Evolutionary conservation across 2,329 filamentous ascomycete genomes (phyloP), one percentile per base, ranked within the genome.

Genomic region (Xylariaceae sp.): DNA sequence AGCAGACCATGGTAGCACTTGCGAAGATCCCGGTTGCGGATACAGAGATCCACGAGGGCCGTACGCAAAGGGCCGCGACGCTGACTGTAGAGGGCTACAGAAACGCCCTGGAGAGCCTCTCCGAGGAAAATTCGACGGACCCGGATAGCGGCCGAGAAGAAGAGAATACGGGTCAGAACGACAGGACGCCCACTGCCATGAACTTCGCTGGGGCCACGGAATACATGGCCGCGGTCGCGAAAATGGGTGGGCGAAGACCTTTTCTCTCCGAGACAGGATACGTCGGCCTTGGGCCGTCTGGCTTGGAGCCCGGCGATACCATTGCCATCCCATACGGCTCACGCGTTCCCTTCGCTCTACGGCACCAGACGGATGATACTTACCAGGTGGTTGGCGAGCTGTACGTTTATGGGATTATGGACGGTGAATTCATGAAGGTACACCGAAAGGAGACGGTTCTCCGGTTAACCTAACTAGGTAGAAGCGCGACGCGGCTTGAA

Each of bases 381-480:
- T 57, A 44, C 49, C 32, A 50, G 1, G 41, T 63, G 1, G 57
- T 65, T 6, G 61, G 61, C 6, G 61, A 62, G 43, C 52, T 60
- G 1, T 65, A 63, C 32, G 56, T 54, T 3, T 63, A 62, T 20
- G 61, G 63, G 12, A 65, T 65, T 40, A 65, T 65, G 63, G 61
- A 65, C 14, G 63, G 63, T 41, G 63, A 65, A 50, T 65, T 60
- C 44, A 65, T 65, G 63, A 61, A 60, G 40, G 62, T 63, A 32
- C 62, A 65, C 55, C 52, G 60, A 18, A 57, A 60, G 49, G 62
- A 65, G 54, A 60, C 54, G 2, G n/a, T 59, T 37, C 3, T 37
- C 6, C 32, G 32, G 12, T 14, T 44, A 37, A 3, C 32, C 14
- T 37, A 16, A 29, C n/a, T n/a, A n/a, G n/a, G n/a, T n/a, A n/a